Evolutionary conservation across 1,284 basidiomycete genomes (phyloP).

Genomic region (Irpex rosettiformis): DNA sequence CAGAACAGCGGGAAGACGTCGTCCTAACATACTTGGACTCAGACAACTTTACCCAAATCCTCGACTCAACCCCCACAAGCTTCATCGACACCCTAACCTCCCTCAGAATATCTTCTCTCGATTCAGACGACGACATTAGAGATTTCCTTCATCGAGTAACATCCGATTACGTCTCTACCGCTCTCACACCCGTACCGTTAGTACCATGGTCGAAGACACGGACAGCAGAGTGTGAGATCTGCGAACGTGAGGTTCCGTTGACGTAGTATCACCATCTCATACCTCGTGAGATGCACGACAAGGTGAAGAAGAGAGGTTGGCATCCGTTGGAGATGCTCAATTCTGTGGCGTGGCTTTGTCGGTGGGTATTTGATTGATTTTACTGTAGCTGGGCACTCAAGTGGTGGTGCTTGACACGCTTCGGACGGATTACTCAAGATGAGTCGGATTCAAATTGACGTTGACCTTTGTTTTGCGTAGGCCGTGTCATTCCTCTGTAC

Average conservation of each 20-base stretch:
- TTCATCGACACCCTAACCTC: slow-evolving; percentile 48
- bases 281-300: slow-evolving; percentile 47
- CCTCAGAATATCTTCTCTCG: slow-evolving; percentile 33
- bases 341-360: slow-evolving; percentile 56
- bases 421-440: no score
- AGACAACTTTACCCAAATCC: neutral
- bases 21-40: neutral
- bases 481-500: slow-evolving; percentile 51
- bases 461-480: no score
- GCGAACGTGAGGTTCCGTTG: slow-evolving; percentile 47
- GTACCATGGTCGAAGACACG: slow-evolving; percentile 46
- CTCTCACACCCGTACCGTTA: slow-evolving; percentile 38
- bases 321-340: slow-evolving; percentile 47
- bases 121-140: slow-evolving; percentile 29
- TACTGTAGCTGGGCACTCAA: neutral
- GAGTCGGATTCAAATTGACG: no score
- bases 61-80: slow-evolving; percentile 30
- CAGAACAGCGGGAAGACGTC: neutral
- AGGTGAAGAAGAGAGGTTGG: slow-evolving; percentile 52
- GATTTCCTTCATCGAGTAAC: slow-evolving; percentile 39
- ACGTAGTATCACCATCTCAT: slow-evolving; percentile 58
- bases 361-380: slow-evolving; percentile 27
- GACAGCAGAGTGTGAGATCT: slow-evolving; percentile 52
- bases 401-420: neutral
- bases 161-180: slow-evolving; percentile 38